Conservation (phyloP, 208 protist genomes). For the Wallacemonas rigidus region DNA sequence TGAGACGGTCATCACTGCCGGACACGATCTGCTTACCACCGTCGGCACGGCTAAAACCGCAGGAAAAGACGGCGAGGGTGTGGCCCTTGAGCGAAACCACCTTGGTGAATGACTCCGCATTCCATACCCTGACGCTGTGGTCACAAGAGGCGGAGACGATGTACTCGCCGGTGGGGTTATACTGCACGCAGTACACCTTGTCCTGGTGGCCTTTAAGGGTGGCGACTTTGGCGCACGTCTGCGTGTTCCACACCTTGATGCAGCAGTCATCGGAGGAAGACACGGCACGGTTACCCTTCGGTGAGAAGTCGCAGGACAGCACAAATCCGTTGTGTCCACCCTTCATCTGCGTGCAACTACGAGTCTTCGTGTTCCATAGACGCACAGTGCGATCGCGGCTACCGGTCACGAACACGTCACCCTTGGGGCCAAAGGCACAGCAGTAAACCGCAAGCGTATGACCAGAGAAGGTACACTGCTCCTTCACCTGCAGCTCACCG, state of each 20-base stretch:
- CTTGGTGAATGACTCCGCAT: conserved; percentile 61
- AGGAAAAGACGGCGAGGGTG: conserved; percentile 80
- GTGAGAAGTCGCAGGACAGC: conserved; percentile 87
- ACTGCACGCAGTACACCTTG: conserved; percentile 92
- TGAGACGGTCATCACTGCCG: conserved; percentile 77
- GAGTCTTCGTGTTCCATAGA: conserved; percentile 67
- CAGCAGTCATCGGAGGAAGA: conserved; percentile 76
- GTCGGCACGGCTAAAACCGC: conserved; percentile 77
- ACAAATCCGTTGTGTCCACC: conserved; percentile 90
- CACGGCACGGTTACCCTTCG: conserved; percentile 77
- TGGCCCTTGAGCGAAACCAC: conserved; percentile 71
- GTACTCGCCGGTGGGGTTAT: conserved; percentile 83
- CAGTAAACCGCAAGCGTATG: conserved; percentile 81
- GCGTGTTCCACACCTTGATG: conserved; percentile 83
- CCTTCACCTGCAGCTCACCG: conserved; percentile 58
- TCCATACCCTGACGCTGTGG: conserved; percentile 82
- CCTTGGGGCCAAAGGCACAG: conserved; percentile 80
- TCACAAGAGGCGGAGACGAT: conserved; percentile 88
- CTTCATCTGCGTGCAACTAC: conserved; percentile 74
- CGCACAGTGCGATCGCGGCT: conserved; percentile 84
- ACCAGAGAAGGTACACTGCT: conserved; percentile 54
- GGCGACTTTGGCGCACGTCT: conserved; percentile 61
- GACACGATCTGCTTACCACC: conserved; percentile 77
- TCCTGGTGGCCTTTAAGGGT: conserved; percentile 95
- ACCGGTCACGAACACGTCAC: conserved; percentile 71